Conservation (phyloP, 257 asterid genomes). For the Nicotiana benthamiana region DNA sequence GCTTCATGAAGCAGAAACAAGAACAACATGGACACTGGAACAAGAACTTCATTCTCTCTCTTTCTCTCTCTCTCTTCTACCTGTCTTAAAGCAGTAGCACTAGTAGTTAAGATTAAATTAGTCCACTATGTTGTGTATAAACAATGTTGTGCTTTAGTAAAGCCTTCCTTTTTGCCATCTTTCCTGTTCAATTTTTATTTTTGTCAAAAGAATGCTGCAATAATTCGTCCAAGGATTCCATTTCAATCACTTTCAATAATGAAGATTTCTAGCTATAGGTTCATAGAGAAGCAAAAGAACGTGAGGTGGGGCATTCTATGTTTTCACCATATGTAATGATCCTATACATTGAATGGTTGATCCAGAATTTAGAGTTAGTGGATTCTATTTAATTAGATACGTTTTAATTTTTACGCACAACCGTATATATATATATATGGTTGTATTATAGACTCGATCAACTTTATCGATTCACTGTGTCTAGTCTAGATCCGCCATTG, state of each 20-base stretch:
- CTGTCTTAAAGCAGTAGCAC: not conserved
- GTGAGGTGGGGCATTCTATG: conserved; percentile 2
- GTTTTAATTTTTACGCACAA: not conserved
- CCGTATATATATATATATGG: not conserved
- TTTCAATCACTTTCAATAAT: not conserved
- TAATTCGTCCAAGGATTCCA: not conserved
- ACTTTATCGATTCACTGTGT: not conserved
- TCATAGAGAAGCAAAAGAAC: not conserved
- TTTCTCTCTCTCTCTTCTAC: not conserved
- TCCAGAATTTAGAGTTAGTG: not conserved
- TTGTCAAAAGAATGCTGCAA: not conserved
- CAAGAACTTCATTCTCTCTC: conserved; percentile 22
- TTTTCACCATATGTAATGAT: not conserved
- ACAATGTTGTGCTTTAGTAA: not conserved
- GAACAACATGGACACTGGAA: conserved; percentile 28
- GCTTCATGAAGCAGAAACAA: conserved; percentile 30
- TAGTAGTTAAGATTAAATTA: not conserved
- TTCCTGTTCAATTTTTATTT: not conserved
- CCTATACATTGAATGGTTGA: not conserved
- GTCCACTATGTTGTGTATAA: not conserved
- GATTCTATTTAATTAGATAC: not conserved
- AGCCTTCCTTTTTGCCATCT: not conserved
- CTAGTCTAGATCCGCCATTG: not conserved
- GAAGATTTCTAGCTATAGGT: not conserved
- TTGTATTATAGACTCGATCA: not conserved